A percentile compares a stretch with the other conserved stretches of the same genome.
Evolutionary conservation across 768 basidiomycete genomes (phyloP).

Genomic region (Lentinus brumalis): DNA sequence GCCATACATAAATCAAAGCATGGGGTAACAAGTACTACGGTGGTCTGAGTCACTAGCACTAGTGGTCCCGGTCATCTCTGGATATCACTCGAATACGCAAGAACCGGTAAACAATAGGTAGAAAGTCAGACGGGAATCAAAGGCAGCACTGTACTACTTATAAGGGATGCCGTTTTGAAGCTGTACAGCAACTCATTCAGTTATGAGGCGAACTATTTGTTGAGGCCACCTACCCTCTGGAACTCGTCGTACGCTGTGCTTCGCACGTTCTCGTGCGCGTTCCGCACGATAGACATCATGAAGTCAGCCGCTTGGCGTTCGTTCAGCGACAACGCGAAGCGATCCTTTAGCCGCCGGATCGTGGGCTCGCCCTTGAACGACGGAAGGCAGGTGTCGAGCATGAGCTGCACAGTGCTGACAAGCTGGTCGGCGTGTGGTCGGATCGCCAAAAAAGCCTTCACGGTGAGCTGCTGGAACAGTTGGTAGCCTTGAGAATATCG

Average conservation of each 20-base stretch:
- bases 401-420: constrained; percentile 83
- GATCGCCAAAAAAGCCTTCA: constrained; percentile 96
- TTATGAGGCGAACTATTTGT: constrained; percentile 5
- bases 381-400: constrained; percentile 93
- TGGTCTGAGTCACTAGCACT: too few species aligned
- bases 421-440: constrained; percentile 94
- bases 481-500: constrained; percentile 92
- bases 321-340: constrained; percentile 79
- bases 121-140: not conserved
- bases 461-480: constrained; percentile 88
- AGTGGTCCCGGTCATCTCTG: too few species aligned
- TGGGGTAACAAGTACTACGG: not conserved
- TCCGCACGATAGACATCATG: constrained; percentile 86
- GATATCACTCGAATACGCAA: too few species aligned
- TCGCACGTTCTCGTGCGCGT: constrained; percentile 94
- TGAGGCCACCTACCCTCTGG: constrained; percentile 64
- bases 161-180: constrained; percentile 51
- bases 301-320: constrained; percentile 93
- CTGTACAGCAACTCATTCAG: constrained; percentile 28
- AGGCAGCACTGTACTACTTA: constrained; percentile 28
- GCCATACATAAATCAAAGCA: not conserved
- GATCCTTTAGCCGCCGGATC: constrained; percentile 81
- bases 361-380: constrained; percentile 97
- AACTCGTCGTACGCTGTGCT: constrained; percentile 96
- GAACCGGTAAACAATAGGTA: not conserved